phyloP scores from a whole-genome alignment of 352 stramenopile genomes.

The Phytopythium aichiense region DNA sequence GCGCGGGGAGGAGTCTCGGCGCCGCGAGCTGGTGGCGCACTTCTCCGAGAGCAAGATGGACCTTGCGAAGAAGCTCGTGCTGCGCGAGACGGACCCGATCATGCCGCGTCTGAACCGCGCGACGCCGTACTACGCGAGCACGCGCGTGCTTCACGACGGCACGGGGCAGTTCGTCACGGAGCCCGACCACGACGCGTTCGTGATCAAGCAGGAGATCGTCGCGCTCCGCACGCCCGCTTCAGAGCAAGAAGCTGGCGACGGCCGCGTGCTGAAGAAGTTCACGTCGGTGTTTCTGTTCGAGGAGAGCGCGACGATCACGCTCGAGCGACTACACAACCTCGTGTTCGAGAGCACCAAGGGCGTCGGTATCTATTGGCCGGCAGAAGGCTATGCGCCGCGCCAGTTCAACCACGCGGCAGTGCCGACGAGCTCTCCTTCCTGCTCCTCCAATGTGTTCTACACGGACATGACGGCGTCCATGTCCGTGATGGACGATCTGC shows the following conservation, averaged over 20 bases:
- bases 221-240: constrained; percentile 9
- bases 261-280: constrained; percentile 65
- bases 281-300: constrained; percentile 60
- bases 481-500: constrained; percentile 23
- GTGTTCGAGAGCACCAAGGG: constrained; percentile 44
- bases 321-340: constrained; percentile 37
- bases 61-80: constrained; percentile 43
- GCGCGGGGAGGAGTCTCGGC: constrained; percentile 14
- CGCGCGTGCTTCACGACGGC: constrained; percentile 52
- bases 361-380: constrained; percentile 57
- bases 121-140: constrained; percentile 29
- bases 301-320: constrained; percentile 25
- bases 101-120: constrained; percentile 17
- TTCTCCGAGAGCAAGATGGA: constrained; percentile 63
- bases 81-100: constrained; percentile 44
- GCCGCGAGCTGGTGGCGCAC: constrained; percentile 40
- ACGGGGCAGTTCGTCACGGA: constrained; percentile 25
- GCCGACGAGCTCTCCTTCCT: not conserved
- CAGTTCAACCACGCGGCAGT: constrained; percentile 29
- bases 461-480: constrained; percentile 40
- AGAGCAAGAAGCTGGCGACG: constrained; percentile 25
- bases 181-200: constrained; percentile 23
- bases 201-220: constrained; percentile 33
- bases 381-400: constrained; percentile 27
- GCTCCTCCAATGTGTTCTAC: constrained; percentile 40